Base-by-base conservation (phyloP, 345 rosid species). In the Balakata baccata region DNA sequence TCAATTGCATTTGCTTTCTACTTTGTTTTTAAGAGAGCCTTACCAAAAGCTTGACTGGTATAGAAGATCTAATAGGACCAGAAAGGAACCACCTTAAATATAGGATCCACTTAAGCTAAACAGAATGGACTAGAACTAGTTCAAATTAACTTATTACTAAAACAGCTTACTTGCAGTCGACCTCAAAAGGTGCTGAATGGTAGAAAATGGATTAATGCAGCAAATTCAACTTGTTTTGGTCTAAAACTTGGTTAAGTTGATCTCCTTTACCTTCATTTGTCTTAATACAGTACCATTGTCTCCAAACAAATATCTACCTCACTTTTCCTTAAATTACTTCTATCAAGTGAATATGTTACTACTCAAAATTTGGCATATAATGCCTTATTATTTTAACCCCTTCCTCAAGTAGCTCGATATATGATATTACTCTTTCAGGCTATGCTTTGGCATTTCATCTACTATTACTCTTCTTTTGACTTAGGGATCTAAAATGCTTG, bases 51-150 rank as follows among this genome's bases (percentile, higher is more conserved):
- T 3, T 39, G 14, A 16, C 6, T 18, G 13, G 67, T 16, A 45
- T 2, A 63, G 17, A 63, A 38, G 20, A 64, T 18, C 8, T 41
- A 38, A 64, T 64, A 25, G 23, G 16, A 52, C 13, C 8, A 37
- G n/a, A 68, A 25, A 68, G 18, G 59, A 51, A 68, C 20, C 59
- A 51, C 22, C n/a, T 58, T n/a, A 58, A 58, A 29, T 58, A 20
- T 3, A 22, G 37, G 10, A 58, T 23, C 34, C 34, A 58, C 37
- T 62, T 62, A n/a, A n/a, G 20, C 5, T 34, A 34, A n/a, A n/a
- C 6, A 62, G 8, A 37, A 62, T 5, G 6, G 14, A 62, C 37
- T 62, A 13, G 12, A 16, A 61, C 6, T 0, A 11, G 16, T 39
- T 14, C 3, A 61, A 61, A 37, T 61, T 61, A 38, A 46, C 10